Evolutionary conservation across 179 eudicot species (phyloP), one percentile per base, ranked within the genome.

Genomic region (Pouteria campechiana): DNA sequence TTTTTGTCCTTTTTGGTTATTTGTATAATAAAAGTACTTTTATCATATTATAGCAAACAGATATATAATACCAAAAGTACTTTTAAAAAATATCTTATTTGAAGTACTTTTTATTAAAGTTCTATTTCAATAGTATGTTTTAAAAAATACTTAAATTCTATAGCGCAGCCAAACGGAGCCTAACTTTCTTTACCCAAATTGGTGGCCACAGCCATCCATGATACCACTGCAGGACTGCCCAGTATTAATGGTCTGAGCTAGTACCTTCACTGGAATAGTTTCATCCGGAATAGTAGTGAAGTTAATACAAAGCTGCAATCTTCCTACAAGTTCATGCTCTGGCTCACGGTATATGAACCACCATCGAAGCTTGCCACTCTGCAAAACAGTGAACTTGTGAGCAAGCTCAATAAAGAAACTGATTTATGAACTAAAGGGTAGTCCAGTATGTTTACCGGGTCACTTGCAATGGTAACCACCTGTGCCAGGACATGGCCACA

Each of bases 261-360:
- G 47, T 14, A 86, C 96, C 96, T 86, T 82, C 43, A 69, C 46
- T 16, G 68, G 78, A 37, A 58, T 68, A 42, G 74, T 69, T 52
- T 76, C 93, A n/a, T 79, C 83, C 55, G 43, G 52, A 50, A 71
- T 62, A 44, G 74, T 54, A 44, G 85, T 66, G 55, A 74, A 50
- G 18, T 62, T 46, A 46, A 72, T 63, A 20, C 61, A 67, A 45
- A 86, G 85, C 60, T 82, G 87, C 59, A 79, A 52, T 61, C 82
- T 86, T 43, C 96, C 96, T 6, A 86, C 63, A 39, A 85, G 81
- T 59, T 86, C 93, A 35, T 73, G 65, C 32, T 78, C 88, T n/a
- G n/a, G n/a, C 35, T 61, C 74, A 48, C 64, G 80, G 63, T 86
- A 76, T 41, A 86, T 60, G 11, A 74, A 78, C 93, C 96, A 82